phyloP scores from a whole-genome alignment of 176 grass and related monocot genomes.

The Oryza rufipogon region DNA sequence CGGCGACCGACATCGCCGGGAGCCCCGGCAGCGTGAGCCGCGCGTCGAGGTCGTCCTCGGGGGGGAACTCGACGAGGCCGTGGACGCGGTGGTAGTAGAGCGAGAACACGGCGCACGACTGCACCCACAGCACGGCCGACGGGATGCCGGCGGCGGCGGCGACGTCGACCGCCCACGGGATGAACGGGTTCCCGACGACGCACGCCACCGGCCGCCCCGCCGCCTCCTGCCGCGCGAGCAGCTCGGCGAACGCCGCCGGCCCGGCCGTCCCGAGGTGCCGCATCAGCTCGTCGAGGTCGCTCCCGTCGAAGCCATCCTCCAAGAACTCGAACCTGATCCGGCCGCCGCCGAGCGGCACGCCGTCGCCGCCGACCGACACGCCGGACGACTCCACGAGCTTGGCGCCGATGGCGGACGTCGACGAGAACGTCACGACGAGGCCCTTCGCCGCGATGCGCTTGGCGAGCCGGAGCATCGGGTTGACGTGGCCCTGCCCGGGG shows the following conservation, averaged over 20 bases:
- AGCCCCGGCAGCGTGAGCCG: constrained; percentile 51
- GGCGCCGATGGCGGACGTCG: constrained; percentile 45
- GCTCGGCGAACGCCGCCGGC: constrained; percentile 19
- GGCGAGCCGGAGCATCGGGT: constrained; percentile 73
- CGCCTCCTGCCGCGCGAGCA: constrained; percentile 51
- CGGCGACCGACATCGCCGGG: constrained; percentile 49
- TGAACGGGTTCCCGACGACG: constrained; percentile 71
- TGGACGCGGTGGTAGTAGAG: constrained; percentile 71
- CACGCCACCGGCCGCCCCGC: constrained; percentile 60
- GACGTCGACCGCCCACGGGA: constrained; percentile 66
- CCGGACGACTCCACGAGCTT: constrained; percentile 39
- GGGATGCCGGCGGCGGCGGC: constrained; percentile 62
- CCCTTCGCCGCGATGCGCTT: constrained; percentile 78
- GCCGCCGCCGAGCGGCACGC: constrained; percentile 48
- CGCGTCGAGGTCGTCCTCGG: constrained; percentile 44
- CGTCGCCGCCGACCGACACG: constrained; percentile 8
- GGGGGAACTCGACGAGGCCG: constrained; percentile 50
- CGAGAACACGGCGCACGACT: constrained; percentile 78
- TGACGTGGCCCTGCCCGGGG: constrained; percentile 71
- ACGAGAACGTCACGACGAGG: constrained; percentile 61
- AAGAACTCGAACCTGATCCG: constrained; percentile 79
- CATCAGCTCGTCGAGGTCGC: constrained; percentile 42
- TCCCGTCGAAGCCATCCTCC: constrained; percentile 13
- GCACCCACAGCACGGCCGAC: constrained; percentile 73
- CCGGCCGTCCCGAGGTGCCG: constrained; percentile 35